Evolutionary conservation across 257 asterid genomes (phyloP), one percentile per base, ranked within the genome.

Genomic region (Forsythia suspensa): DNA sequence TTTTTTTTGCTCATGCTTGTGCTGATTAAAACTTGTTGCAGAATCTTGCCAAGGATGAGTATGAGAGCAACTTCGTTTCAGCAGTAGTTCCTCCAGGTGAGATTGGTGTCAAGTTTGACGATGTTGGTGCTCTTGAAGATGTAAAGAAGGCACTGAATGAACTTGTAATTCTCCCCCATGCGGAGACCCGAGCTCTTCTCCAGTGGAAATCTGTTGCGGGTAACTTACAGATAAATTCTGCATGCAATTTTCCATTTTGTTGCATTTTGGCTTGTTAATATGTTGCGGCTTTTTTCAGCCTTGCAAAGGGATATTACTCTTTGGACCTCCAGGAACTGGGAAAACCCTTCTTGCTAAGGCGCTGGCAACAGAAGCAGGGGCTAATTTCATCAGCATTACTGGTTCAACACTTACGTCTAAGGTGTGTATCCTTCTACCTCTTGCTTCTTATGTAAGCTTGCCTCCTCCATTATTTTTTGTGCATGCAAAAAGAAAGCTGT

Each of bases 241-340:
- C 21, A 0, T 73, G 57, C 41, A 63, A 36, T 4, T 77, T 79
- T 80, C 65, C 61, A 37, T 48, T 76, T 8, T 70, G n/a, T 72
- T 52, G 42, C 43, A 80, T 42, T 80, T 51, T 73, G 72, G 21
- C 61, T 43, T 44, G 36, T 80, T 67, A 79, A 67, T 5, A 36
- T 61, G 6, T 38, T 43, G 59, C 40, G 4, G 39, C 66, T 70
- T 70, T 76, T 51, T 15, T 84, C 93, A 96, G 99, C 99, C 99
- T 82, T 96, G 99, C 96, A 96, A 96, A 88, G 99, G 99, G 38
- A 89, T 96, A 80, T 87, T 96, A 83, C 98, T 96, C 63, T 94
- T 96, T 83, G 99, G 99, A 13, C 99, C 99, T 74, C 99, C 99
- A 41, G 99, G 99, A 77, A 96, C 99, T 59, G 99, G 99, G 71